Evolutionary conservation across 2,329 filamentous ascomycete species (phyloP), one percentile per base, ranked within the genome.

Genomic region (Fusarium succisae): DNA sequence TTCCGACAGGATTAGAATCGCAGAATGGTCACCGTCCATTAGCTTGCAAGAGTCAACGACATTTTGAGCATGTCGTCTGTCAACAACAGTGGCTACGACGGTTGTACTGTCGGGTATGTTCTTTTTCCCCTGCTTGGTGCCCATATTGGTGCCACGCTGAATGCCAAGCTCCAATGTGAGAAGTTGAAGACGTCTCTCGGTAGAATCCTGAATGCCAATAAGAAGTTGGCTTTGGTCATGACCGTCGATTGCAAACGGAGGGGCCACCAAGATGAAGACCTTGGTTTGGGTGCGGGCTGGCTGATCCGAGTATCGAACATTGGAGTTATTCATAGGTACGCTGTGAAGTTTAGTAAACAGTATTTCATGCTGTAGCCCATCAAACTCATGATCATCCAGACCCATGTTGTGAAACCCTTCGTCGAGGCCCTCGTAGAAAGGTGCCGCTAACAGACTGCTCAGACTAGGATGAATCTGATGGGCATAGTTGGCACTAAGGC

Each of bases 21-120:
- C 90, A 38, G 91, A 90, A 61, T 92, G 85, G 32, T 87, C 85
- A 4, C 91, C 91, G 79, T 95, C 93, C 9, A 87, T 85, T 48
- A 95, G 81, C 76, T 91, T 93, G 81, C 92, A 94, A 12, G 92
- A 93, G 82, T 95, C 93, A 32, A 91, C 87, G 22, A 95, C 90
- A 70, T 90, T 91, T 63, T 92, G 87, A 14, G 90, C 90, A 76
- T 91, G 88, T 59, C 88, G 86, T 38, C 88, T 83, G 56, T 89
- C 86, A 4, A 87, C 85, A 39, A 82, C 78, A 13, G 79, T 73
- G n/a, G 83, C 66, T 28, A 78, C 73, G n/a, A 82, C 77, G 35
- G 63, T 73, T 22, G 77, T 66, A 12, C 72, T 69, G 17, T 75
- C 72, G 8, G 70, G 51, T 22, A 47, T 45, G 20, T 70, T 70